Base-by-base conservation (phyloP, 2,329 filamentous ascomycete species). In the Amauroascus niger region DNA sequence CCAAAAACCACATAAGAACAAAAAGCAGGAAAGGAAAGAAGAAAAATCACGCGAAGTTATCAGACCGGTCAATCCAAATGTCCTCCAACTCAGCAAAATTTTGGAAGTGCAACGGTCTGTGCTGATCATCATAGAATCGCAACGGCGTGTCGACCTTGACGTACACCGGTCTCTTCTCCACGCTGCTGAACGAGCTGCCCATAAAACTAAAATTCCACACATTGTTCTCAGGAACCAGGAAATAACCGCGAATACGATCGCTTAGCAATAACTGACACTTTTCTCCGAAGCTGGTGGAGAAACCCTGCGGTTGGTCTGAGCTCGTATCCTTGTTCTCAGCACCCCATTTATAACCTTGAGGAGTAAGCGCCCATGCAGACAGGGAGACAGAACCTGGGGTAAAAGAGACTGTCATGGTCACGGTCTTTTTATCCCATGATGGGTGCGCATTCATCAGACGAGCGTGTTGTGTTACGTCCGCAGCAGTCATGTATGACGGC, bases 141-240 rank as follows among this genome's bases (percentile, higher is more conserved):
- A 84, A 71, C 16, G 93, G 93, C 41, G 88, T 94, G 71, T 97
- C 94, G 52, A 98, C 83, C 77, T 93, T 93, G 63, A 97, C 90
- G 62, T 89, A 86, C 41, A 96, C 80, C 2, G 84, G 79, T 74
- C 88, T 88, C 82, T 96, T 97, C 74, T 95, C 89, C 59, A 95
- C 79, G 39, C 83, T 83, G 13, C 84, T 83, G 67, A 97, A 98
- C 0, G 83, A 83, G 60, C 84, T 88, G 53, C 93, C 93, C 83
- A 97, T 88, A 77, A 98, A 98, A 69, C 87, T 93, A 75, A 96
- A 98, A 72, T 98, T 98, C 93, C 93, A 98, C 57, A 86, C 79
- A 58, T 83, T 84, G 52, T 85, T 84, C 65, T 96, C 90, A 0
- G 93, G 93, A 20, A 97, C 89, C 53, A 98, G 75, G 81, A 98